Evolutionary conservation across 129 eudicot species (phyloP).

Genomic region (Helianthus tuberosus): DNA sequence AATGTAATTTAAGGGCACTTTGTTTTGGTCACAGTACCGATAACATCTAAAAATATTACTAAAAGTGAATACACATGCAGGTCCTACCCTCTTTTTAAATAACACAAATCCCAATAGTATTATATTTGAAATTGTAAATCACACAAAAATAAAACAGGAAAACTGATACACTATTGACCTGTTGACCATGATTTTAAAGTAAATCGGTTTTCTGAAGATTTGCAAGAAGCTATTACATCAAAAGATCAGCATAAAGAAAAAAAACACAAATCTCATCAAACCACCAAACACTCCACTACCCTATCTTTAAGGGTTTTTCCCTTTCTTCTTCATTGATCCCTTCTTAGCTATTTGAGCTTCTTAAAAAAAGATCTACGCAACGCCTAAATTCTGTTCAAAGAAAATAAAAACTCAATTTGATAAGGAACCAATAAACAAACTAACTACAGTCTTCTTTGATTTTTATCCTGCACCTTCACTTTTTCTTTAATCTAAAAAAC

Average conservation of each 20-base stretch:
- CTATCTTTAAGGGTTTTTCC: too few species aligned
- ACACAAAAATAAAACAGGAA: neutral
- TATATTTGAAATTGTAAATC: too few species aligned
- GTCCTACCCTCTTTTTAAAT: neutral
- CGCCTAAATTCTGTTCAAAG: too few species aligned
- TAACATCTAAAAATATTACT: constrained; percentile 4
- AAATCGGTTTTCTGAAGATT: neutral
- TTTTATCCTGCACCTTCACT: too few species aligned
- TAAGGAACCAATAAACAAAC: too few species aligned
- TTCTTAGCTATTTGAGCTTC: too few species aligned
- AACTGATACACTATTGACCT: too few species aligned
- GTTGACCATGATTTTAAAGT: neutral
- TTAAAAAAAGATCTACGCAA: too few species aligned
- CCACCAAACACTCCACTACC: neutral
- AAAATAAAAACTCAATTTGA: too few species aligned
- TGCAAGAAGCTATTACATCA: constrained; percentile 7
- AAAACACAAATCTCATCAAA: neutral
- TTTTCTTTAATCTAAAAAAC: too few species aligned
- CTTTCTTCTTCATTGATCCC: too few species aligned
- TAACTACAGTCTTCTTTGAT: neutral
- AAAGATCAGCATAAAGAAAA: neutral
- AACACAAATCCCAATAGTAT: too few species aligned
- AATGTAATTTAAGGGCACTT: neutral
- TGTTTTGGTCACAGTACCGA: neutral
- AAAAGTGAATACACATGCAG: constrained; percentile 5